Evolutionary conservation across 2,329 filamentous ascomycete species (phyloP), one percentile per base, ranked within the genome.

Genomic region (Penicillium crustosum): DNA sequence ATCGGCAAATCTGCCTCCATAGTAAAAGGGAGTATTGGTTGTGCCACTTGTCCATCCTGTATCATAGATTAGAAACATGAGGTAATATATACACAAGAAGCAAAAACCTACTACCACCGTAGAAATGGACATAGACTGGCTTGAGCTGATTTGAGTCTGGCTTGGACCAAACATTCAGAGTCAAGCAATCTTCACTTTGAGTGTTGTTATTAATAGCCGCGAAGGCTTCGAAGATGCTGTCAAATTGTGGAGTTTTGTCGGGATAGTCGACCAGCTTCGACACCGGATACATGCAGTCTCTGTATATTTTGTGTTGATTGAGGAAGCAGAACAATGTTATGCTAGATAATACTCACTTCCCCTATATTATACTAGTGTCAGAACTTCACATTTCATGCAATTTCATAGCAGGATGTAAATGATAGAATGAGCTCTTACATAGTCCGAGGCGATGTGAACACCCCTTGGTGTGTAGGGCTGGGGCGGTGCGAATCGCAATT

Each of bases 111-210:
- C 55, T 53, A 69, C 74, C 67, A 48, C 74, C 75, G 29, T 75
- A 75, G 57, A 78, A 72, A 44, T 73, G 72, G 5, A 79, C 70
- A 35, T 78, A 66, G 12, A 79, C 73, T 1, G 75, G 70, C 39
- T 74, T 71, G 19, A 63, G 59, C 10, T 65, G 47, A 23, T 58
- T 50, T 13, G 61, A 54, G 19, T 64, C 62, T 1, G 21, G 36
- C 13, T 61, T 62, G 3, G 64, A 57, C 71, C 71, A 74, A 21
- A 74, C 60, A 45, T 75, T 74, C 44, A 75, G 48, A 8, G 66
- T 71, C 58, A 75, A 61, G 57, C 72, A 75, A 54, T 74, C 72
- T 60, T 71, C 65, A 52, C 61, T 68, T 54, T 74, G 74, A 5
- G 69, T 68, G 10, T 68, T 65, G 0, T 49, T 58, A n/a, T 61